Evolutionary conservation across 2,329 filamentous ascomycete genomes (phyloP), one percentile per base, ranked within the genome.

Genomic region (Echinosphaeria canescens): DNA sequence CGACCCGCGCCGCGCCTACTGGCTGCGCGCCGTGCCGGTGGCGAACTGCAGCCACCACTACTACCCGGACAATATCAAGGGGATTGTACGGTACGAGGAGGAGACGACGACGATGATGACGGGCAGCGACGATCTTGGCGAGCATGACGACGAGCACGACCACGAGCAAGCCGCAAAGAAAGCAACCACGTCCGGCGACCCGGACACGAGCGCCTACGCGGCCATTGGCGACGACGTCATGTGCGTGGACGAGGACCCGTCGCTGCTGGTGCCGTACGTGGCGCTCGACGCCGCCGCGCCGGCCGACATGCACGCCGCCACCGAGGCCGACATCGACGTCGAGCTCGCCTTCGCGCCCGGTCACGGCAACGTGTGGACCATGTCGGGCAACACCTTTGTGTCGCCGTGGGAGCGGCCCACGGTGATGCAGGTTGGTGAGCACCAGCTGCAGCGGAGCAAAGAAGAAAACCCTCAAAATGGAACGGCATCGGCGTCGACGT

Each of bases 131-230:
- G n/a, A n/a, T n/a, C n/a, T n/a, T n/a, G n/a, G 22, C 17, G 11
- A 31, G 34, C 19, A 35, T n/a, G n/a, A 27, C 8, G 30, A 23
- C 12, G 23, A 26, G 15, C 36, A 36, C n/a, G 30, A 27, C 26
- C 52, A 53, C 33, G 53, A 59, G 25, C 16, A 24, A 30, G 10
- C 17, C 30, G 24, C 17, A 15, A 17, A 4, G 25, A 32, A 11
- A 23, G 17, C 13, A 22, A 10, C 17, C 17, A 18, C 10, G 14
- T 10, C 24, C 24, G 24, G 24, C 24, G 18, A 14, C 6, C 24
- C 24, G 9, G 6, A 14, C 24, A 26, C 24, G 14, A 12, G 15
- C 5, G 24, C 24, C 24, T 26, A 26, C 16, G 12, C 14, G 6
- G 16, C 17, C 15, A 26, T 15, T 15, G 16, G 29, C 15, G 30